phyloP scores from a whole-genome alignment of 2,329 filamentous ascomycete species.

The Elsinoe perseae region DNA sequence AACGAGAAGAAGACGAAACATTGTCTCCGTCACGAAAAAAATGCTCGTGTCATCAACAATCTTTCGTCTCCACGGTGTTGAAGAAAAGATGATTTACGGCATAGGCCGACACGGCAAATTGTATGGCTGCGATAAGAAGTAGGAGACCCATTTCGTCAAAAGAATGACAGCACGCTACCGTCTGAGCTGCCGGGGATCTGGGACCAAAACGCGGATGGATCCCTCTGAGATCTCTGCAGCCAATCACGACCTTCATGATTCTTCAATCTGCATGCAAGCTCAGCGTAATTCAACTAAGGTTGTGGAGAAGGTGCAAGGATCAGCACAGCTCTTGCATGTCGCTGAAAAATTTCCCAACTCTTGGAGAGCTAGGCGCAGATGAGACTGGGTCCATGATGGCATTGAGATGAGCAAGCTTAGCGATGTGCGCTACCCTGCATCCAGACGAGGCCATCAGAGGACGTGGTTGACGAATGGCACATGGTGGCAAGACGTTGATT shows the following conservation, averaged over 20 bases:
- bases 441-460: constrained; percentile 1
- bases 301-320: constrained; percentile 12
- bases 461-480: not conserved
- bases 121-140: not conserved
- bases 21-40: not conserved
- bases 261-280: constrained; percentile 1
- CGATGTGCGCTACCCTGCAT: not conserved
- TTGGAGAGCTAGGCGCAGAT: not conserved
- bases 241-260: constrained; percentile 6
- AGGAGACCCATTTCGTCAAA: not conserved
- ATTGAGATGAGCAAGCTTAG: constrained; percentile 6
- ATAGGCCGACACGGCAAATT: not conserved
- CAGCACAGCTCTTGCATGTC: not conserved
- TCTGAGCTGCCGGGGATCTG: constrained; percentile 5
- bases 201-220: not conserved
- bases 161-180: not conserved
- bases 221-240: not conserved
- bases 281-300: constrained; percentile 5
- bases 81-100: not conserved
- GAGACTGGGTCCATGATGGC: constrained; percentile 6
- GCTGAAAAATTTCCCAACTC: constrained; percentile 8
- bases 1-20: not conserved
- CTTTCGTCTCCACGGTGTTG: not conserved
- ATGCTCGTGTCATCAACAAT: not conserved
- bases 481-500: not conserved